Evolutionary conservation across 1,284 basidiomycete genomes (phyloP).

Genomic region (Bjerkandera adusta): DNA sequence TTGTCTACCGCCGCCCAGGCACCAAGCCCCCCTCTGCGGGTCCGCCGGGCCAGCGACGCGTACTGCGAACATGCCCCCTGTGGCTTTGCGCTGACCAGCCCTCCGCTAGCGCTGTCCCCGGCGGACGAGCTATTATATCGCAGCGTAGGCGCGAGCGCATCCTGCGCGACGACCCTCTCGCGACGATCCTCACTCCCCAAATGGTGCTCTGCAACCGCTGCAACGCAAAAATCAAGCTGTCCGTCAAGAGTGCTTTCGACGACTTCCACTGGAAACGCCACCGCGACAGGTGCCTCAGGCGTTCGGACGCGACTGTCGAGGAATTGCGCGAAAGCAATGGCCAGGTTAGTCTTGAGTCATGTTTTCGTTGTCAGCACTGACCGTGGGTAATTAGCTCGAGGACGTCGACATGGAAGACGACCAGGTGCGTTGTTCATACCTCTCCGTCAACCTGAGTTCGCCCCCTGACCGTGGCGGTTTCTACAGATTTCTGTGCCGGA

Average conservation of each 20-base stretch:
- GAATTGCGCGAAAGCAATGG: slow-evolving; percentile 21
- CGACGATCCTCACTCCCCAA: slow-evolving; percentile 48
- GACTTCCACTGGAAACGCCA: slow-evolving; percentile 67
- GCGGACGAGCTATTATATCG: slow-evolving; percentile 19
- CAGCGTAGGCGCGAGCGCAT: slow-evolving; percentile 45
- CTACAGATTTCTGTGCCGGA: background rate
- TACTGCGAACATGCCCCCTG: background rate
- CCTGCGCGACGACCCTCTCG: slow-evolving; percentile 48
- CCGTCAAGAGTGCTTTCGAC: slow-evolving; percentile 63
- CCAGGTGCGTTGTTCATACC: background rate
- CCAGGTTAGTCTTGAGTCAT: background rate
- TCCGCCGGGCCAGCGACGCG: background rate
- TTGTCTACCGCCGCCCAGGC: too few relatives aligned
- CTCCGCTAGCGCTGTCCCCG: background rate
- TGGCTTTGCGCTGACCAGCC: background rate
- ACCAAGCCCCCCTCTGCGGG: background rate
- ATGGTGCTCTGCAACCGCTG: slow-evolving; percentile 59
- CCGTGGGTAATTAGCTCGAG: background rate
- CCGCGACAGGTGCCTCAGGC: slow-evolving; percentile 50
- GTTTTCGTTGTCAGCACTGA: background rate
- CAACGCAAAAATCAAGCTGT: slow-evolving; percentile 58
- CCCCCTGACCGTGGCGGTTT: background rate
- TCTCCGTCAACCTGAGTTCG: background rate
- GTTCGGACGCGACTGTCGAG: slow-evolving; percentile 20
- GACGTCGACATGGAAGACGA: background rate